These are phyloP conservation scores for Sarcodon sp. DNA, from an alignment of 768 basidiomycete genomes.

Conservation along the genomic window DNA sequence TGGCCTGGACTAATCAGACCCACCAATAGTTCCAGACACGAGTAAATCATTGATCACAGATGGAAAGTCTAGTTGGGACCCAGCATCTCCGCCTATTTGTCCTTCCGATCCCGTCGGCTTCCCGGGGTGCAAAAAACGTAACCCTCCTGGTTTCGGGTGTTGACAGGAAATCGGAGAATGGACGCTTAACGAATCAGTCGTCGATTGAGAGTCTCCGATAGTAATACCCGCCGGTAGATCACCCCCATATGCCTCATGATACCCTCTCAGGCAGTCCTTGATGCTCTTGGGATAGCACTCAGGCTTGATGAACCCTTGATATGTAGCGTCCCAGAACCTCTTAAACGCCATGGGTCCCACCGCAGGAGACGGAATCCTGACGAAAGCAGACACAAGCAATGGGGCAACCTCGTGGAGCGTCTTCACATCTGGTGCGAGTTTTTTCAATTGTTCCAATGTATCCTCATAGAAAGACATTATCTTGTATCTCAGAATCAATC, in stretches of 20 bases:
- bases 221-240: constrained; percentile 34
- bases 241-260: constrained; percentile 32
- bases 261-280: constrained; percentile 30
- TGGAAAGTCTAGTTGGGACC: no score
- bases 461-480: constrained; percentile 27
- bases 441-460: constrained; percentile 25
- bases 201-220: constrained; percentile 5
- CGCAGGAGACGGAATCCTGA: constrained; percentile 29
- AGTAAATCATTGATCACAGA: no score
- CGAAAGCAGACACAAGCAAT: constrained; percentile 40
- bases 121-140: no score
- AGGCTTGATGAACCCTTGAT: constrained; percentile 19
- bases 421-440: constrained; percentile 24
- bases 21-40: no score
- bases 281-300: constrained; percentile 26
- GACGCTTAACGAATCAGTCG: neutral
- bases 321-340: constrained; percentile 45
- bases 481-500: neutral
- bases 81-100: no score
- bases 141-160: no score
- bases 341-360: constrained; percentile 40
- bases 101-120: no score
- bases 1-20: no score
- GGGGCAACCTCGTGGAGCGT: constrained; percentile 26
- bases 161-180: no score